Conservation (phyloP, 169 alveolate genomes). For the Plasmodium chabaudi region DNA sequence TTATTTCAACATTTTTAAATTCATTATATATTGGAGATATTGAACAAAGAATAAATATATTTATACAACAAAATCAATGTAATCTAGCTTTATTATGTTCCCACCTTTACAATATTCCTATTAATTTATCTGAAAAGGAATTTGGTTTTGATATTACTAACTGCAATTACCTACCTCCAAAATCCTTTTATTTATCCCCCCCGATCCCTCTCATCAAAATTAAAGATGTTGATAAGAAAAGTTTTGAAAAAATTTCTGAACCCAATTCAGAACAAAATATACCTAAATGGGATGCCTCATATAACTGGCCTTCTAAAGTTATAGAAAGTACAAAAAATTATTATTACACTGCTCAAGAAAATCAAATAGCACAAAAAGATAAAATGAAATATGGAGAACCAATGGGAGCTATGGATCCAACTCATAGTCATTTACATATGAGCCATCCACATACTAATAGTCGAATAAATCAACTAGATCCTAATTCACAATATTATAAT, state of each 20-base stretch:
- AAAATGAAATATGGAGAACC: background rate
- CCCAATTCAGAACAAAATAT: background rate
- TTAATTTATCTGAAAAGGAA: constrained; percentile 73
- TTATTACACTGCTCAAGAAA: background rate
- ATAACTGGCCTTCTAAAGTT: constrained; percentile 65
- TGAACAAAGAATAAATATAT: constrained; percentile 86
- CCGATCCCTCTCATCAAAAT: constrained; percentile 65
- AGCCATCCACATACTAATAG: background rate
- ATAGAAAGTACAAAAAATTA: constrained; percentile 5
- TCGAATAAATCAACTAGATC: too few species aligned
- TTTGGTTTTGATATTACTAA: constrained; percentile 69
- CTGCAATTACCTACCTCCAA: constrained; percentile 28
- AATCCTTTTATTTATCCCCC: constrained; percentile 56
- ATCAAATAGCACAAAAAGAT: background rate
- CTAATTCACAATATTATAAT: constrained; percentile 2
- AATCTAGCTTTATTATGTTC: constrained; percentile 85
- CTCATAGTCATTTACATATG: too few species aligned
- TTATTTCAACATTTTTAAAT: constrained; percentile 85
- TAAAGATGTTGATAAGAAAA: background rate
- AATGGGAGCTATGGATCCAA: background rate
- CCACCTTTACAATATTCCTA: constrained; percentile 79
- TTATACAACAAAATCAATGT: constrained; percentile 87
- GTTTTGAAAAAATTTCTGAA: background rate
- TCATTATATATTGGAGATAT: constrained; percentile 84
- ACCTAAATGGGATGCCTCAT: constrained; percentile 32